Evolutionary conservation across 768 basidiomycete genomes (phyloP), one percentile per base, ranked within the genome.

Genomic region (Cyclocybe aegerita): DNA sequence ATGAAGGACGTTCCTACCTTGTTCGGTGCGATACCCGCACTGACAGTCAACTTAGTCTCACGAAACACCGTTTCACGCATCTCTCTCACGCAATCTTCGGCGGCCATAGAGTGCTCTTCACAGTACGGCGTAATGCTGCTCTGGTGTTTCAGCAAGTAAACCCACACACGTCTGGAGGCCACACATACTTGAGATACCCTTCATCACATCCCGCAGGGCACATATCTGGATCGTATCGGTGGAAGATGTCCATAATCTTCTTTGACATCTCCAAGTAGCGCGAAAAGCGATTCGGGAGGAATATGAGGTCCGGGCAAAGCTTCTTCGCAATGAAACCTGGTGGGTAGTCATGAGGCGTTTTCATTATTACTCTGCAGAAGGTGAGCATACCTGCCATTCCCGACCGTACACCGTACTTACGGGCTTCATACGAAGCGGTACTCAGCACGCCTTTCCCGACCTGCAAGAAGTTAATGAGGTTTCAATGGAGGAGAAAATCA

Each of bases 1-100:
- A 23, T 23, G 23, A 43, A 14, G 23, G 36, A 34, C 44, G 37
- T 29, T 16, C 80, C 46, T 61, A 93, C 93, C 78, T 89, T 90
- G 69, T 95, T 98, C 1, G 96, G 90, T 0, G 96, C 94, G 50
- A 98, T 93, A 2, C 97, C 97, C 30, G 94, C 95, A 58, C 91
- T 94, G 46, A 90, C 93, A 2, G 97, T 98, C 43, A 98, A 65
- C 46, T 81, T 80, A 2, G 95, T 98, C 67, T 89, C 89, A 12
- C 74, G 73, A 48, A 85, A 76, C 2, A 98, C 90, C 37, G 74
- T 74, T 17, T 75, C 75, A 16, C 97, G 76, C 71, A 99, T 88
- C 54, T 88, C 77, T 45, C 78, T 69, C 9, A 96, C 90, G 60
- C 93, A 95, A 39, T 85, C 83, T 30, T 82, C 83, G 0, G 87